Conservation (phyloP, 176 grass and related monocot species). For the Rhynchospora tenuis region DNA sequence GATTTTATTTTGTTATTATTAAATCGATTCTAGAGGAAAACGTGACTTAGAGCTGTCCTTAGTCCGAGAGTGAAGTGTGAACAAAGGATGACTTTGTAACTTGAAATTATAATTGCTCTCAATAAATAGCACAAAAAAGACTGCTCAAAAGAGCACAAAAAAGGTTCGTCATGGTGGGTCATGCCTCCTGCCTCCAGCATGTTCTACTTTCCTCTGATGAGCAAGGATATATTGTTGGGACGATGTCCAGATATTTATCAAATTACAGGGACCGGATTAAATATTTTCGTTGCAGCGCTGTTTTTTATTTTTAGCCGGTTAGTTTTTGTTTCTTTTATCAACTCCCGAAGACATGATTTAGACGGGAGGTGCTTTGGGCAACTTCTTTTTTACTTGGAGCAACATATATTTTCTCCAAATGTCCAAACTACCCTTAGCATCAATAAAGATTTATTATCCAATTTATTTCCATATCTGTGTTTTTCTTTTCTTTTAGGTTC, state of each 20-base stretch:
- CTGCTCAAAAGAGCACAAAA: neutral
- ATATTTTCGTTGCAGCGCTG: neutral
- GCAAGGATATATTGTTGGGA: neutral
- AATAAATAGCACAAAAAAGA: neutral
- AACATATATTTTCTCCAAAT: too few species aligned
- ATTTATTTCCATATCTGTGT: too few species aligned
- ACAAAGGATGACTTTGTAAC: neutral
- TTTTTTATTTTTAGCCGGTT: neutral
- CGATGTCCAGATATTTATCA: neutral
- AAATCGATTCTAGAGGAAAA: neutral
- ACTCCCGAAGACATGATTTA: too few species aligned
- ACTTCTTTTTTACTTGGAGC: too few species aligned
- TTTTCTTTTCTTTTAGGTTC: too few species aligned
- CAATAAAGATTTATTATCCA: too few species aligned
- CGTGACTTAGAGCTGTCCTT: neutral
- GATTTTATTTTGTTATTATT: neutral
- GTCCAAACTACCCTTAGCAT: too few species aligned
- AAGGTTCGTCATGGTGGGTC: neutral
- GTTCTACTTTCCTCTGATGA: neutral
- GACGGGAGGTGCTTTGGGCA: too few species aligned
- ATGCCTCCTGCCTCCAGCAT: neutral
- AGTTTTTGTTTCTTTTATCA: neutral
- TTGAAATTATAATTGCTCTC: neutral
- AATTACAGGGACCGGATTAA: neutral
- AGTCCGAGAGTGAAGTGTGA: neutral